phyloP scores from a whole-genome alignment of 352 stramenopile genomes.

The Thalassiosira sp. region DNA sequence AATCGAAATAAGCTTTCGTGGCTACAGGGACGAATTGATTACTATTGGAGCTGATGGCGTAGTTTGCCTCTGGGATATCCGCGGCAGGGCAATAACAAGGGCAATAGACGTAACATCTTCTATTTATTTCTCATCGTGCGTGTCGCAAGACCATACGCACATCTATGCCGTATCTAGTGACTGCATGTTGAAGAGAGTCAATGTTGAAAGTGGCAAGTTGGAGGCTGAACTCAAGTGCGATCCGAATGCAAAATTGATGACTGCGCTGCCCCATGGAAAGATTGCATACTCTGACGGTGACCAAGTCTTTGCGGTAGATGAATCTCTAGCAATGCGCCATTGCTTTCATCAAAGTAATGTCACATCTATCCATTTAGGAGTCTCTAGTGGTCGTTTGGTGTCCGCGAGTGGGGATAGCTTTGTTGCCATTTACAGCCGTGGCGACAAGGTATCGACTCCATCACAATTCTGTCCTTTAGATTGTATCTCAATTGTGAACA shows the following conservation, averaged over 20 bases:
- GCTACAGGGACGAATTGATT: not conserved
- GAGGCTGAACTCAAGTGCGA: not conserved
- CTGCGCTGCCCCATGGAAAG: not conserved
- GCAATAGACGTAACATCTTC: not conserved
- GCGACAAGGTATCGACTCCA: not conserved
- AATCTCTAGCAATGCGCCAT: no score
- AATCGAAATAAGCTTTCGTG: not conserved
- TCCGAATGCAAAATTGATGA: not conserved
- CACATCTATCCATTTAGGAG: no score
- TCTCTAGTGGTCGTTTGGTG: not conserved
- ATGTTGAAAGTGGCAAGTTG: not conserved
- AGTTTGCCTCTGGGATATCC: constrained; percentile 11
- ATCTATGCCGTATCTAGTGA: constrained; percentile 5
- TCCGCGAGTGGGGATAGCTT: not conserved
- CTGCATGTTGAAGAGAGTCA: constrained; percentile 5
- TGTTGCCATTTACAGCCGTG: not conserved
- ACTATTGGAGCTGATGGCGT: constrained; percentile 12
- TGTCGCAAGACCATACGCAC: not conserved
- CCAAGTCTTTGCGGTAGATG: no score
- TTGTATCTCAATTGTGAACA: not conserved
- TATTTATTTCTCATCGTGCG: not conserved
- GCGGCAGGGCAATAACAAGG: not conserved
- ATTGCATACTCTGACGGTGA: no score
- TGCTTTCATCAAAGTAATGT: no score
- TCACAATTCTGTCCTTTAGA: constrained; percentile 3